A percentile compares a stretch with the other conserved stretches of the same genome.
Conservation (phyloP, 1,139 yeast species). For the Blastobotrys aristatus region DNA sequence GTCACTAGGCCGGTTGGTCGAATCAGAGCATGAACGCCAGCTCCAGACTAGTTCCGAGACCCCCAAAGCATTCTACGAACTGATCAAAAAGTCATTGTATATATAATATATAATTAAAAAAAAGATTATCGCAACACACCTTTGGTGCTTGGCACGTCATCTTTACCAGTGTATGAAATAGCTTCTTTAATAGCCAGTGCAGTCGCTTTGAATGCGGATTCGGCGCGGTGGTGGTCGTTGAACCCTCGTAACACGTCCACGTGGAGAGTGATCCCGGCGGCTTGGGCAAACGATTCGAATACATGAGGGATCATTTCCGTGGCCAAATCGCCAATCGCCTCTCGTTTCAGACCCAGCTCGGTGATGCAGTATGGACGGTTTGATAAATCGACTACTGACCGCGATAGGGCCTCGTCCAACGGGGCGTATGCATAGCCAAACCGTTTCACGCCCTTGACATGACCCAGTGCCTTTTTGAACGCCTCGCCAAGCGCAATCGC, state of each 20-base stretch:
- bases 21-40: neutral
- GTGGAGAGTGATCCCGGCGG: constrained; percentile 84
- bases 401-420: constrained; percentile 86
- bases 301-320: constrained; percentile 98
- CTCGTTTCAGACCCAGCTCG: constrained; percentile 85
- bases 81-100: constrained; percentile 14
- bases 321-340: constrained; percentile 85
- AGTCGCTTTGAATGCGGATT: constrained; percentile 91
- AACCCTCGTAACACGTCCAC: constrained; percentile 90
- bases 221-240: constrained; percentile 95
- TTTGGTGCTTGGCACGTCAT: constrained; percentile 93
- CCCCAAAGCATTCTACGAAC: constrained; percentile 8
- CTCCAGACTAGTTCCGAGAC: neutral
- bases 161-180: constrained; percentile 70
- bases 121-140: constrained; percentile 57
- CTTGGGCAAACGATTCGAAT: constrained; percentile 86
- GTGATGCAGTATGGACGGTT: constrained; percentile 89
- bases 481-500: constrained; percentile 89
- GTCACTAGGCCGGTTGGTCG: neutral
- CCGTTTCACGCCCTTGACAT: constrained; percentile 82
- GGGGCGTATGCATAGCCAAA: constrained; percentile 97
- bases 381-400: constrained; percentile 92
- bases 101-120: neutral
- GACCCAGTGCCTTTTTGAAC: constrained; percentile 84
- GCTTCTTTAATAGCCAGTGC: constrained; percentile 92